These are phyloP conservation scores for Meira miltonrushii DNA, from an alignment of 1,284 basidiomycete species.

Conservation along the genomic window DNA sequence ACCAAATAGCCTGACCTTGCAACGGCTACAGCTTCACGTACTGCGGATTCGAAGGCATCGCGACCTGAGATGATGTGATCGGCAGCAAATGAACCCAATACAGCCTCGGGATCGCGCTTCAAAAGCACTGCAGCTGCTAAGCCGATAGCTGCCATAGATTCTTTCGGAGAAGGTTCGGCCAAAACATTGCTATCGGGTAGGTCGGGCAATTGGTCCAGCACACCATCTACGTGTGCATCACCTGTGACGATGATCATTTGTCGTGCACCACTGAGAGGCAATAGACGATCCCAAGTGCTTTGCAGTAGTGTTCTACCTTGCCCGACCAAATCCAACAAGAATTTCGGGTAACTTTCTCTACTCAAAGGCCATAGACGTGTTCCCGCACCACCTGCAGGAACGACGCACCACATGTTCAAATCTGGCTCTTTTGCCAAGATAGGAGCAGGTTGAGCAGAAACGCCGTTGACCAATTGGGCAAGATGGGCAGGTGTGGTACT, in stretches of 20 bases:
- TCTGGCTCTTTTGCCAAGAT: conserved; percentile 40
- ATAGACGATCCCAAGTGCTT: conserved; percentile 18
- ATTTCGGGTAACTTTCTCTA: conserved; percentile 18
- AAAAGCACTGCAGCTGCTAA: conserved; percentile 48
- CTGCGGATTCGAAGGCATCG: conserved; percentile 49
- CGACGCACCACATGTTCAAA: conserved; percentile 48
- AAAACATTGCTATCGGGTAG: conserved; percentile 12
- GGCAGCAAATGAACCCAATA: conserved; percentile 50
- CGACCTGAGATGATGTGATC: conserved; percentile 51
- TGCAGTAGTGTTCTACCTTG: conserved; percentile 14
- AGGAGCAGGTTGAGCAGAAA: conserved; percentile 29
- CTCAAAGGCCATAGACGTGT: conserved; percentile 16
- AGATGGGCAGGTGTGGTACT: conserved; percentile 12
- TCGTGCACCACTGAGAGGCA: conserved; percentile 6
- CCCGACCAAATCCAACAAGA: conserved; percentile 17
- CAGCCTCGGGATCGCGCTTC: conserved; percentile 46
- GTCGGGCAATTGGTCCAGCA: conserved; percentile 15
- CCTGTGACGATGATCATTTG: conserved; percentile 17
- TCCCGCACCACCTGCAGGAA: conserved; percentile 38
- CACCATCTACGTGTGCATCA: conserved; percentile 11
- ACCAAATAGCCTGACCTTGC: conserved; percentile 49
- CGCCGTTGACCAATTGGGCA: conserved; percentile 16
- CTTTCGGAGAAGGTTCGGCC: conserved; percentile 18
- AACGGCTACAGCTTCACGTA: conserved; percentile 48
- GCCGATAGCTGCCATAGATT: conserved; percentile 26